Percentiles rank a stretch among this genome's conserved stretches.
These are phyloP conservation scores for Melastoma malabathricum DNA, from an alignment of 345 rosid genomes.

Conservation along the genomic window DNA sequence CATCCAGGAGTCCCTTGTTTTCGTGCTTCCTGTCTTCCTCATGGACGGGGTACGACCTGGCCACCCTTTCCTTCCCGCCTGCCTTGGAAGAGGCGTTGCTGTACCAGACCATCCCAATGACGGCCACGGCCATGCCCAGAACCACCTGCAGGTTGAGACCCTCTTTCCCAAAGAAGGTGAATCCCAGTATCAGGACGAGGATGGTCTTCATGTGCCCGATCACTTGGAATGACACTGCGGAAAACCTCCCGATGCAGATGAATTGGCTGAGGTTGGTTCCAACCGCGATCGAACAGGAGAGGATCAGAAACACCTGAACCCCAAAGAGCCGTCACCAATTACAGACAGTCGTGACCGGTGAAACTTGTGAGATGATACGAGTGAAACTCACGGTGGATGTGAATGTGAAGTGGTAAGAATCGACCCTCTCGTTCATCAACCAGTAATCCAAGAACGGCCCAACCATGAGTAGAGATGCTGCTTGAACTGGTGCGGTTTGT, in stretches of 20 bases:
- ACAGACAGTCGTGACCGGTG: no score
- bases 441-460: slow-evolving; percentile 91
- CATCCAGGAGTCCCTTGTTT: slow-evolving; percentile 29
- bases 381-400: slow-evolving; percentile 43
- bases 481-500: slow-evolving; percentile 98
- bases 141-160: slow-evolving; percentile 82
- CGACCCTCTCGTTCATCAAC: slow-evolving; percentile 69
- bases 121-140: slow-evolving; percentile 82
- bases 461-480: slow-evolving; percentile 57
- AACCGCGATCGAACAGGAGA: slow-evolving; percentile 81
- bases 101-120: slow-evolving; percentile 88
- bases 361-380: no score
- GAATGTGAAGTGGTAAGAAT: slow-evolving; percentile 44
- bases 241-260: slow-evolving; percentile 93
- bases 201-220: slow-evolving; percentile 99
- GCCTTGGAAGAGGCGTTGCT: slow-evolving; percentile 94
- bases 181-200: slow-evolving; percentile 73
- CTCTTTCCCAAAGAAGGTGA: slow-evolving; percentile 83
- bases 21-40: slow-evolving; percentile 41
- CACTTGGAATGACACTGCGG: slow-evolving; percentile 95
- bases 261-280: slow-evolving; percentile 99
- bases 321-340: slow-evolving; percentile 1
- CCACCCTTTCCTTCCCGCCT: slow-evolving; percentile 80
- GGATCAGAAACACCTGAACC: slow-evolving; percentile 56
- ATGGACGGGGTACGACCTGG: slow-evolving; percentile 21